Base-by-base conservation (phyloP, 2,329 filamentous ascomycete genomes). In the Hypoxylon sp. region DNA sequence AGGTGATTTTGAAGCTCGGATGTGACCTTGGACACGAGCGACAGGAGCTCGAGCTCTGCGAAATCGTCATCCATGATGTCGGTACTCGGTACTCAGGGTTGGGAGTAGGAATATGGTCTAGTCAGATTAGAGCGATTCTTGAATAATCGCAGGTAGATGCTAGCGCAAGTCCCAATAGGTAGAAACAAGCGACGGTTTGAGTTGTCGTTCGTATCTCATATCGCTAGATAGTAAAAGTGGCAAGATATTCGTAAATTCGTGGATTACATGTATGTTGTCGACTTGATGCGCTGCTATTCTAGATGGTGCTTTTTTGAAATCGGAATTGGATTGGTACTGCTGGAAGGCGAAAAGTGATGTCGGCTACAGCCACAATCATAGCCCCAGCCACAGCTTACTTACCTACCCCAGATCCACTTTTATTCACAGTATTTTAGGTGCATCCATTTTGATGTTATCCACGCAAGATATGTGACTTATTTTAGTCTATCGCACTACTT, bases 1-100 rank as follows among this genome's bases (percentile, higher is more conserved):
- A 98, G 82, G 81, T 99, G 93, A 77, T 99, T 99, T 75, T 97
- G 91, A 58, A 99, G 86, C 81, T 99, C 96, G 17, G 92, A 95
- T 13, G 94, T 94, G 74, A 99, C 93, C 80, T 95, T 97, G 55
- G 93, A 96, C 62, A 98, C 94, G 76, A 99, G 90, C 75, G 94
- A 97, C 59, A 99, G 87, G 67, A 97, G 86, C 85, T 99, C 96
- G 78, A 99, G 90, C 74, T 93, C 92, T 79, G 93, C 89, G 73
- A 99, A 87, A 77, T 98, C 95, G 77, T 98, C 95, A 78, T 97
- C 94, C 93, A 98, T 97, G 71, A 74, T 79, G 73, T 64, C 51
- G 67, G 28, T 60, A 28, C 23, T 36, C 25, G 13, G 28, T 60
- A 28, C 23, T 36, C 25, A 9, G 6, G 9, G 73, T 19, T 23